These are phyloP conservation scores for Carpinus viminea DNA, from an alignment of 306 rosid species.

Conservation along the genomic window DNA sequence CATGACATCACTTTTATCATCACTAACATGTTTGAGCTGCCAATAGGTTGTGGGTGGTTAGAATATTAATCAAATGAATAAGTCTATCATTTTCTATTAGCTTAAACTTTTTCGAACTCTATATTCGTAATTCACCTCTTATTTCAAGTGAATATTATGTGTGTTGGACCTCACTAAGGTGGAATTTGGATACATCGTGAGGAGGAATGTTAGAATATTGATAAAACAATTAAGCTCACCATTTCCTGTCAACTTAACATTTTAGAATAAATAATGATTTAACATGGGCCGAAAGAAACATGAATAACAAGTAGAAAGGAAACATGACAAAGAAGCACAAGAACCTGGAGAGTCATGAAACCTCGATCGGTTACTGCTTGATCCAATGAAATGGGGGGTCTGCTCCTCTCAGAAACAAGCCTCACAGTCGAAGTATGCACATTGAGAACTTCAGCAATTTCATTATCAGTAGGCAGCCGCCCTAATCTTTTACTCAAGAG, in stretches of 20 bases:
- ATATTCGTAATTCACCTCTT: too few relatives aligned
- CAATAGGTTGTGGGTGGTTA: neutral
- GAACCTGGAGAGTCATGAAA: conserved; percentile 60
- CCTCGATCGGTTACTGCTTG: conserved; percentile 41
- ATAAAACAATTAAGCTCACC: too few relatives aligned
- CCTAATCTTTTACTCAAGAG: conserved; percentile 43
- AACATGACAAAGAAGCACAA: neutral
- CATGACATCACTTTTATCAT: neutral
- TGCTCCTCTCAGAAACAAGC: conserved; percentile 54
- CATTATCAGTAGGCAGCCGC: conserved; percentile 56
- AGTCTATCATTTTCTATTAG: too few relatives aligned
- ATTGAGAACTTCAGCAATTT: conserved; percentile 49
- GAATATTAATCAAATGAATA: too few relatives aligned
- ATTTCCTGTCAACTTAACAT: too few relatives aligned
- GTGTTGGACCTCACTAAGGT: too few relatives aligned
- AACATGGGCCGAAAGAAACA: neutral
- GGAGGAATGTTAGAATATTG: too few relatives aligned
- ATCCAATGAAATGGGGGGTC: conserved; percentile 63
- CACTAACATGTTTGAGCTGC: neutral
- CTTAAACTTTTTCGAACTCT: too few relatives aligned
- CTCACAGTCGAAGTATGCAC: conserved; percentile 45
- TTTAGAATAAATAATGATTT: too few relatives aligned
- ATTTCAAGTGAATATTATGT: too few relatives aligned
- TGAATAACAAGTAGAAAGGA: neutral
- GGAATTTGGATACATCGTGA: too few relatives aligned